phyloP scores from a whole-genome alignment of 768 basidiomycete species.

The Lyophyllum decastes region DNA sequence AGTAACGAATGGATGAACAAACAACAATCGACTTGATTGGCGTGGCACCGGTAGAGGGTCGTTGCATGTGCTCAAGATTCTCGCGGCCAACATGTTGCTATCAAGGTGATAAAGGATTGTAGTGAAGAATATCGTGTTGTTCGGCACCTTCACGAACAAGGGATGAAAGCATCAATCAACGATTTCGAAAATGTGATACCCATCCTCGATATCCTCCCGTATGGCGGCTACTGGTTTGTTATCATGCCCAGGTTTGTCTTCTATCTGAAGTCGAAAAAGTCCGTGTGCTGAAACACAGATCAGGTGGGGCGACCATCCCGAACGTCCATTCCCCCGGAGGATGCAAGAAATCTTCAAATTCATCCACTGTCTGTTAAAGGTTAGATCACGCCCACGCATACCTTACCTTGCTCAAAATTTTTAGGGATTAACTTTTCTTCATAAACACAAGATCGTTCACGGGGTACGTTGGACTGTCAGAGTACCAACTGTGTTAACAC shows the following conservation, averaged over 20 bases:
- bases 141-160: not conserved
- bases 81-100: constrained; percentile 4
- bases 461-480: no score
- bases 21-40: no score
- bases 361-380: constrained; percentile 22
- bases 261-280: no score
- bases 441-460: constrained; percentile 21
- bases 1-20: not conserved
- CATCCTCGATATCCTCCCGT: constrained; percentile 22
- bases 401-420: no score
- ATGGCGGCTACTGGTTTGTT: constrained; percentile 23
- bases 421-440: constrained; percentile 23
- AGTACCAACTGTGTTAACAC: no score
- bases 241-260: constrained; percentile 29
- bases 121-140: constrained; percentile 3
- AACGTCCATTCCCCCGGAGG: not conserved
- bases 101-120: constrained; percentile 4
- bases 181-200: constrained; percentile 20
- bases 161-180: not conserved
- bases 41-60: no score
- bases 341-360: constrained; percentile 14
- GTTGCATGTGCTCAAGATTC: constrained; percentile 9
- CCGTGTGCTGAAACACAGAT: no score
- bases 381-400: not conserved
- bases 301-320: constrained; percentile 17